Evolutionary conservation across 805 yeast species (phyloP), one percentile per base, ranked within the genome.

Genomic region (Kuraishia cidri): DNA sequence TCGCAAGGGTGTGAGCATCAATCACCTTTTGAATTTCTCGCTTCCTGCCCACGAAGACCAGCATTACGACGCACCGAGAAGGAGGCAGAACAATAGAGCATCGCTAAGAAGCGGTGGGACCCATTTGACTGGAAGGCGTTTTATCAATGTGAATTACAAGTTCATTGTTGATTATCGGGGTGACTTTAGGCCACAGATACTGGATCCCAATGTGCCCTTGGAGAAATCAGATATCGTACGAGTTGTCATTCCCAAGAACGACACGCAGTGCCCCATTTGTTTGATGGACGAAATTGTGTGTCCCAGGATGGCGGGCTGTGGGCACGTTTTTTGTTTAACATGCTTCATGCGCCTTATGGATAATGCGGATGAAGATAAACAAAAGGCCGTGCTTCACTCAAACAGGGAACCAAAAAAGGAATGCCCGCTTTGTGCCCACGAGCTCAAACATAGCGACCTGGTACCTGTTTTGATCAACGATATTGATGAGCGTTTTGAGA

Each of bases 241-340:
- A 31, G 85, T 90, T 5, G 51, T 86, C n/a, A 79, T 75, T 1
- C 80, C 90, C 10, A 72, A 69, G 38, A 79, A 79, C 43, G 67
- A 63, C 37, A 52, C 65, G 16, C 76, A 78, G 24, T 92, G 99
- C 50, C 97, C 98, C 0, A 90, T 92, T 18, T 92, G 99, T 52
- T 61, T 92, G 10, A 69, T 79, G 21, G 94, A 85, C 32, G 78
- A 76, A 10, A 83, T 92, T 10, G 72, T 82, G 12, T 96, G 97
- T 0, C 97, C 98, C 2, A 64, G 97, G 35, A 94, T 92, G 97
- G 77, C 86, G 19, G 69, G 77, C 9, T 92, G 99, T 60, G 98
- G 99, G 4, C 99, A 92, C 50, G 69, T 87, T 11, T 74, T 92
- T 47, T 92, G 99, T 50, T 66, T 74, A 35, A 74, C 87, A 10